phyloP scores from a whole-genome alignment of 345 rosid species.

The Populus tremula region DNA sequence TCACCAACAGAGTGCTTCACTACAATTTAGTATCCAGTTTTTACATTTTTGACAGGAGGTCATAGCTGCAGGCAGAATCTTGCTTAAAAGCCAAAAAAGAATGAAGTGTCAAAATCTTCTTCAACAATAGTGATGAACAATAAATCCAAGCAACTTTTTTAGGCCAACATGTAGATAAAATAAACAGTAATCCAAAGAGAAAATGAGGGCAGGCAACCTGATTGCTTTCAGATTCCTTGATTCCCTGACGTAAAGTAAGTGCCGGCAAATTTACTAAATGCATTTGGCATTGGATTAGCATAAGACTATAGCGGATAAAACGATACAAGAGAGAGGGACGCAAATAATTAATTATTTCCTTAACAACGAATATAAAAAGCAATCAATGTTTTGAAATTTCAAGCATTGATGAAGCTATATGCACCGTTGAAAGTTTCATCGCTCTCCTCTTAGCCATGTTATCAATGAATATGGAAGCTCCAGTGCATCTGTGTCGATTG shows the following conservation, averaged over 20 bases:
- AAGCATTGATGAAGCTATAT: conserved; percentile 14
- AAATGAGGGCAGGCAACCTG: neutral
- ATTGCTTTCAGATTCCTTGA: neutral
- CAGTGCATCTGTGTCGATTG: conserved; percentile 21
- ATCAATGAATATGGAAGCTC: conserved; percentile 58
- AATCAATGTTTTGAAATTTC: neutral
- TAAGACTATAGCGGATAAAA: conserved; percentile 6
- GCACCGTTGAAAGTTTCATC: neutral
- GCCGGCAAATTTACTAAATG: conserved; percentile 35
- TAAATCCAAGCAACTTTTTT: conserved; percentile 1
- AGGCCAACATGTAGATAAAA: neutral
- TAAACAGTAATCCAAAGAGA: neutral
- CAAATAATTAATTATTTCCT: neutral
- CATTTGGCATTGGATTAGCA: conserved; percentile 13
- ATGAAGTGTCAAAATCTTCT: too few relatives aligned
- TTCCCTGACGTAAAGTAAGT: neutral
- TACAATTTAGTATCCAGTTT: too few relatives aligned
- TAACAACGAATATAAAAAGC: conserved; percentile 13
- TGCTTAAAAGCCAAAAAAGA: too few relatives aligned
- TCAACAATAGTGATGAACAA: neutral
- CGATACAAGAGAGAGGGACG: conserved; percentile 26
- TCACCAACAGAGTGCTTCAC: too few relatives aligned
- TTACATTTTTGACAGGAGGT: too few relatives aligned
- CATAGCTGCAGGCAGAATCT: too few relatives aligned
- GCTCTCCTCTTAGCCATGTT: conserved; percentile 40